Evolutionary conservation across 495 filamentous ascomycete species (phyloP), one percentile per base, ranked within the genome.

Genomic region (Monascus purpureus): DNA sequence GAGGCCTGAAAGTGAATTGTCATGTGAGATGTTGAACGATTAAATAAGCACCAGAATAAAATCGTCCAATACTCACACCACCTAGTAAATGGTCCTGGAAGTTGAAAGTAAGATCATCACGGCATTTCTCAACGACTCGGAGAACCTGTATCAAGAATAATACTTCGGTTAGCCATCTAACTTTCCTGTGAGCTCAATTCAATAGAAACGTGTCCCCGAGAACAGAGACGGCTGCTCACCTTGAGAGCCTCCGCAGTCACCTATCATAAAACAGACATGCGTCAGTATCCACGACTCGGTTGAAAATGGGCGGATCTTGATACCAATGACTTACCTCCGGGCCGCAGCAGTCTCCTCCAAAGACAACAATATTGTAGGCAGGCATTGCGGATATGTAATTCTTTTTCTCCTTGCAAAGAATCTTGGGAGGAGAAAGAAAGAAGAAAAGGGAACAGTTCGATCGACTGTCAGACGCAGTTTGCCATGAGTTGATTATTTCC

Each of bases 31-130:
- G 8, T 14, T 9, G 23, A 17, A 14, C 8, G 12, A 7, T 16
- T 17, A 30, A 17, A 8, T 30, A 13, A 13, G 11, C 28, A 8
- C 4, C 28, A 30, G 4, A n/a, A 4, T 3, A 6, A 27, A 29
- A 29, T 9, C 2, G 4, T 17, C 6, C 8, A 15, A 25, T 40
- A 75, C 83, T 57, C 73, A 95, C 90, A 47, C 90, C 90, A 39
- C 90, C 90, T 26, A 97, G 65, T 35, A 93, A 70, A 45, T 95
- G 88, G 32, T 93, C 75, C 56, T 95, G 73, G 43, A 95, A 78
- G 53, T 96, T 80, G 64, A 97, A 94, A 42, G 75, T 50, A 46
- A 80, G 63, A 43, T 73, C 69, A 39, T 75, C 61, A 40, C 72
- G 73, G 38, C 57, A 53, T 39, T 73, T 68, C 55, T 92, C 78